Conservation (phyloP, 2,329 filamentous ascomycete species). For the Ramularia endophylla region DNA sequence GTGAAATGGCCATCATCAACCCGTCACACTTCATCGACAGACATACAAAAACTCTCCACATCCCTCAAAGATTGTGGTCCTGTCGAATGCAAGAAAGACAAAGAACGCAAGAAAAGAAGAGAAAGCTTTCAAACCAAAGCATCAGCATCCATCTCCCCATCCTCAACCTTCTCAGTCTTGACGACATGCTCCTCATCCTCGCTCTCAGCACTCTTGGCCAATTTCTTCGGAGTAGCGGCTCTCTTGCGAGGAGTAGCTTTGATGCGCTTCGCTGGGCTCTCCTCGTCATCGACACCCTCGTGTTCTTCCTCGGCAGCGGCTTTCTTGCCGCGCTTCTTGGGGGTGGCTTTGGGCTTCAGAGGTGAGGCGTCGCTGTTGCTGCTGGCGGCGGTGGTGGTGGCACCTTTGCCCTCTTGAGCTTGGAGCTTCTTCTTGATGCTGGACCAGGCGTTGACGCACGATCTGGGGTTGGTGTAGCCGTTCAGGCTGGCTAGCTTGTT, state of each 20-base stretch:
- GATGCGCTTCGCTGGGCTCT: conserved; percentile 15
- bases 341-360: conserved; percentile 11
- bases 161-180: conserved; percentile 13
- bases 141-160: conserved; percentile 4
- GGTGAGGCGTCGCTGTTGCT: too few relatives aligned
- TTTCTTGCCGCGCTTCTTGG: conserved; percentile 11
- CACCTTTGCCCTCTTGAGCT: conserved; percentile 7
- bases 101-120: too few relatives aligned
- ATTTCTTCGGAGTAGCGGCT: conserved; percentile 9
- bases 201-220: conserved; percentile 9
- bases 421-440: conserved; percentile 30
- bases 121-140: too few relatives aligned
- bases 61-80: too few relatives aligned
- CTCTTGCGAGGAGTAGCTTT: conserved; percentile 14
- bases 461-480: conserved; percentile 21
- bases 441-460: conserved; percentile 29
- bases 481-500: conserved; percentile 19
- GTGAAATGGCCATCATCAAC: too few relatives aligned
- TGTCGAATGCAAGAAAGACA: too few relatives aligned
- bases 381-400: conserved; percentile 1
- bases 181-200: conserved; percentile 1
- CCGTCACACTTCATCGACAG: too few relatives aligned
- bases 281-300: conserved; percentile 15
- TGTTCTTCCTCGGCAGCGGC: conserved; percentile 18
- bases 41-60: too few relatives aligned